Conservation (phyloP, 306 rosid genomes). For the Quercus rubra region DNA sequence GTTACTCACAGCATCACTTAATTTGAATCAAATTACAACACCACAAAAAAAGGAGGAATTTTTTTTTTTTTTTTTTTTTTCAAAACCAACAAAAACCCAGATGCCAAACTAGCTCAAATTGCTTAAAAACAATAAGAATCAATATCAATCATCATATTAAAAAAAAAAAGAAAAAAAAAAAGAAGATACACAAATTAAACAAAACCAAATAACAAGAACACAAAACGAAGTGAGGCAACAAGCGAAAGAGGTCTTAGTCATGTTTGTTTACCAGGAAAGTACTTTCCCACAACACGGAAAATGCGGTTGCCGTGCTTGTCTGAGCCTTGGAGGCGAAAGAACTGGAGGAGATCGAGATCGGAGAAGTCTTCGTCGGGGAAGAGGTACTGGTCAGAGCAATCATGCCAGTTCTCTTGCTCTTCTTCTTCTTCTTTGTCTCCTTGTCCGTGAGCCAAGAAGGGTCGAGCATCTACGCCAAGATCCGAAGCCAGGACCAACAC, state of each 20-base stretch:
- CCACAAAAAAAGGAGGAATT: too few relatives aligned
- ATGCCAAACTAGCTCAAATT: neutral
- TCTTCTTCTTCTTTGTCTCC: conserved; percentile 28
- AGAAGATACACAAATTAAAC: neutral
- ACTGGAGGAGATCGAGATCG: conserved; percentile 78
- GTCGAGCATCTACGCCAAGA: conserved; percentile 70
- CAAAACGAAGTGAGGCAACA: neutral
- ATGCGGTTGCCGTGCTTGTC: conserved; percentile 61
- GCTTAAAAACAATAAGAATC: neutral
- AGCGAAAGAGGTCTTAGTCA: neutral
- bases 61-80: too few relatives aligned
- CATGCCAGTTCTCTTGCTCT: conserved; percentile 73
- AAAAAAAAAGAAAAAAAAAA: neutral
- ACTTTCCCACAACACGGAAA: conserved; percentile 77
- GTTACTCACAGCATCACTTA: too few relatives aligned
- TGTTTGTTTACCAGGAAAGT: conserved; percentile 66
- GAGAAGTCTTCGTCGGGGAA: conserved; percentile 86
- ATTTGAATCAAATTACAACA: too few relatives aligned
- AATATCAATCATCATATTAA: neutral
- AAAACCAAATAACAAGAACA: neutral
- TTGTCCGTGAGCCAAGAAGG: conserved; percentile 41
- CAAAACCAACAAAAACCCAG: neutral
- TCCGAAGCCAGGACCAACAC: conserved; percentile 82
- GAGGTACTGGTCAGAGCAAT: conserved; percentile 60
- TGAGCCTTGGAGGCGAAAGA: conserved; percentile 62